These are phyloP conservation scores for Pseudodiploospora longispora DNA, from an alignment of 2,329 filamentous ascomycete species.

Conservation along the genomic window DNA sequence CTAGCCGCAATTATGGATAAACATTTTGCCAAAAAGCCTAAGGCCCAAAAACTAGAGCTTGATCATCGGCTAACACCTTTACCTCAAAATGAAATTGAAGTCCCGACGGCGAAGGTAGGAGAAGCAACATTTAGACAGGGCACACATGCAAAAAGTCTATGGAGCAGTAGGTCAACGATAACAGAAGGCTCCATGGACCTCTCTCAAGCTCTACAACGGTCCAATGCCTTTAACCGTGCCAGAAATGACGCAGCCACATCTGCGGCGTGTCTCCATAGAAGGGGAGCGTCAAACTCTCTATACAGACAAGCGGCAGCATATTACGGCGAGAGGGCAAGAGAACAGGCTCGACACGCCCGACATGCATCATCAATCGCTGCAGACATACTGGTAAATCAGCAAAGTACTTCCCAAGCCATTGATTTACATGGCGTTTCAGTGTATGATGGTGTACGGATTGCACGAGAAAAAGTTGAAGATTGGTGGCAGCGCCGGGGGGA, in stretches of 20 bases:
- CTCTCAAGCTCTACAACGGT: conserved; percentile 19
- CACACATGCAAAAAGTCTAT: neutral
- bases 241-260: conserved; percentile 25
- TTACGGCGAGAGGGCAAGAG: conserved; percentile 63
- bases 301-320: conserved; percentile 70
- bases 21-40: conserved; percentile 32
- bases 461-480: conserved; percentile 51
- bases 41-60: conserved; percentile 28
- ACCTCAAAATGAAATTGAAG: conserved; percentile 13
- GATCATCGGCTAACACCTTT: conserved; percentile 31
- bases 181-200: conserved; percentile 11
- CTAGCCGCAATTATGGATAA: conserved; percentile 33
- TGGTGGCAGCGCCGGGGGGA: conserved; percentile 78
- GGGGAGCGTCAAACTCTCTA: conserved; percentile 59
- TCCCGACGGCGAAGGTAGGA: neutral
- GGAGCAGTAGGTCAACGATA: too few species aligned
- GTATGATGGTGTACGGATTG: conserved; percentile 71
- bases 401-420: conserved; percentile 53
- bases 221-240: conserved; percentile 21
- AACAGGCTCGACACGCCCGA: conserved; percentile 50
- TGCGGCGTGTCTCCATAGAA: conserved; percentile 34
- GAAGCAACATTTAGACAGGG: neutral
- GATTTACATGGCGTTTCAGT: conserved; percentile 84
- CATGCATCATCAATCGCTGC: conserved; percentile 57
- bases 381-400: conserved; percentile 58